Evolutionary conservation across 208 protist species (phyloP).

Genomic region (Jaenimonas drosophilae): DNA sequence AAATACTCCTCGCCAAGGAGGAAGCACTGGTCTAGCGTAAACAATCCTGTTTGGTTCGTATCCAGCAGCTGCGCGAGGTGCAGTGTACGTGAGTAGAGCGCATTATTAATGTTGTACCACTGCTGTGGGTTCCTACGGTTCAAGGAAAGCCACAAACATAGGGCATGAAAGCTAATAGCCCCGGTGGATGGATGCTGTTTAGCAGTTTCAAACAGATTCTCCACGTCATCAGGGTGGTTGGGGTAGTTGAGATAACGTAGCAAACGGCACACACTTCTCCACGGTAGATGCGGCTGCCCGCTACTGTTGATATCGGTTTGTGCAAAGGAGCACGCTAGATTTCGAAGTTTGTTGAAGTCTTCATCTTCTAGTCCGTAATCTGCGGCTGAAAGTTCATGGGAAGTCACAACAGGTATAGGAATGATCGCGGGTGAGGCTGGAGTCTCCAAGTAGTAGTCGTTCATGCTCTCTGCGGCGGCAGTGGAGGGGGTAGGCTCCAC

Average conservation of each 20-base stretch:
- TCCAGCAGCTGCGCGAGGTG: slow-evolving; percentile 38
- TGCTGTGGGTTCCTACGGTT: slow-evolving; percentile 25
- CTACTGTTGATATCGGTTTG: no score
- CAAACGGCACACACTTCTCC: slow-evolving; percentile 40
- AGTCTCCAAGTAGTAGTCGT: slow-evolving; percentile 37
- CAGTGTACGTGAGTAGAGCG: slow-evolving; percentile 26
- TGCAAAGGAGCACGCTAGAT: no score
- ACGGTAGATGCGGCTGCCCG: slow-evolving; percentile 22
- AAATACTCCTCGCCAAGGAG: slow-evolving; percentile 50
- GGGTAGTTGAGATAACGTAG: slow-evolving; percentile 56
- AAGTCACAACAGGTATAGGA: no score
- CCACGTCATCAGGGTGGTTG: slow-evolving; percentile 40
- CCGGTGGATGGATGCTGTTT: slow-evolving; percentile 14
- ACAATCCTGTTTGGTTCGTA: slow-evolving; percentile 36
- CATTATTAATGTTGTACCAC: slow-evolving; percentile 34
- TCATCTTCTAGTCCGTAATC: no score
- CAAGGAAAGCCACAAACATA: slow-evolving; percentile 39
- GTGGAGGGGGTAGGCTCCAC: no score
- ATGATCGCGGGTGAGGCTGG: not conserved
- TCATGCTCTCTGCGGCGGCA: slow-evolving; percentile 11
- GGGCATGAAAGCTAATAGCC: slow-evolving; percentile 24
- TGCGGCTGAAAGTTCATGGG: no score
- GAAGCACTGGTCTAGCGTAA: slow-evolving; percentile 33
- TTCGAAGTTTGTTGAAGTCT: no score
- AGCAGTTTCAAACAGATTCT: slow-evolving; percentile 33